phyloP scores from a whole-genome alignment of 1,139 yeast species.

The Zygoascus sp. region DNA sequence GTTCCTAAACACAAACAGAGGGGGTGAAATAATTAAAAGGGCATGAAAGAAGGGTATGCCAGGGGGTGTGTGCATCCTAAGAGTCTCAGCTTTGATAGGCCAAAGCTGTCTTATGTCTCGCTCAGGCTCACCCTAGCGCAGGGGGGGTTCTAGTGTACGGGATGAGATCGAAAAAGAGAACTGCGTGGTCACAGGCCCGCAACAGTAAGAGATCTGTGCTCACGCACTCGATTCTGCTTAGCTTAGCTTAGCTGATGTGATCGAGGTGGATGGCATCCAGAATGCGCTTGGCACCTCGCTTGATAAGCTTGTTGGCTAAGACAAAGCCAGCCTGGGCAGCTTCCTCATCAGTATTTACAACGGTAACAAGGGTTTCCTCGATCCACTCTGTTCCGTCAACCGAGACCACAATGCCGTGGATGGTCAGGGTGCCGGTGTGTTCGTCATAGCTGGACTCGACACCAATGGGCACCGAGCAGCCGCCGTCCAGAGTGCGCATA shows the following conservation, averaged over 20 bases:
- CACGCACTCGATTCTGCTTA: no score
- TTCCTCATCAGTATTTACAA: conserved; percentile 47
- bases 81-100: no score
- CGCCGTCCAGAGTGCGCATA: conserved; percentile 89
- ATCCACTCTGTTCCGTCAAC: conserved; percentile 76
- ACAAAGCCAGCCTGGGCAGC: conserved; percentile 67
- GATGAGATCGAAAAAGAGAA: background rate
- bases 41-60: no score
- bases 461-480: conserved; percentile 97
- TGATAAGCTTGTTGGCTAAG: conserved; percentile 64
- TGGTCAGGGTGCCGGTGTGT: conserved; percentile 44
- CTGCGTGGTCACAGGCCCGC: no score
- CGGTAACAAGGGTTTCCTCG: conserved; percentile 44
- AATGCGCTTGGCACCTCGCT: conserved; percentile 76
- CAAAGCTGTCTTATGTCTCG: no score
- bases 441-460: conserved; percentile 60
- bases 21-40: no score
- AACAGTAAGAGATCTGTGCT: background rate
- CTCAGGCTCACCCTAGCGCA: no score
- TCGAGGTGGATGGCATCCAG: conserved; percentile 76
- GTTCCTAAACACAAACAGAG: no score
- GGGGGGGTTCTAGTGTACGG: no score
- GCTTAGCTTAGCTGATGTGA: conserved; percentile 18
- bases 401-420: conserved; percentile 67
- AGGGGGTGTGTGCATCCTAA: no score